Evolutionary conservation across 2,329 filamentous ascomycete species (phyloP).

Genomic region (Ophiognomonia clavigignenti-juglandacearum): DNA sequence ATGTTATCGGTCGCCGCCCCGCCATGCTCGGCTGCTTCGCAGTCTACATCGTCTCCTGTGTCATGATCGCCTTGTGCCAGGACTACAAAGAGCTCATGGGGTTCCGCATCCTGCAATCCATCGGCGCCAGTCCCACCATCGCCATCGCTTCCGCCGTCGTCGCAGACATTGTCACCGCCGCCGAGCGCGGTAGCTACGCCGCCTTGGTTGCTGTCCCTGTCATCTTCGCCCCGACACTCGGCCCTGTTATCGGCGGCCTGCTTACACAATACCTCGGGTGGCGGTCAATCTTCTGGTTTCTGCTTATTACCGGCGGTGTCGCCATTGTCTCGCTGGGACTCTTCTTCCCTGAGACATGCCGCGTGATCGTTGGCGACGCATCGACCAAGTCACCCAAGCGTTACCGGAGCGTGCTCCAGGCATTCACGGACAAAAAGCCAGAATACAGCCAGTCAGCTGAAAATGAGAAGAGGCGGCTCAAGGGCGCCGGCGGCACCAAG

Average conservation of each 20-base stretch:
- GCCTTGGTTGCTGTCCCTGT: slow-evolving; percentile 43
- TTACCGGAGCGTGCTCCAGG: slow-evolving; percentile 20
- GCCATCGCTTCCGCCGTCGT: slow-evolving; percentile 54
- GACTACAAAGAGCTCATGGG: slow-evolving; percentile 46
- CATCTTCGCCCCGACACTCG: slow-evolving; percentile 37
- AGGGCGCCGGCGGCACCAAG: slow-evolving; percentile 13
- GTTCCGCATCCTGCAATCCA: slow-evolving; percentile 51
- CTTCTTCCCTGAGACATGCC: slow-evolving; percentile 40
- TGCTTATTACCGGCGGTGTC: slow-evolving; percentile 37
- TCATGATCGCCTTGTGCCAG: slow-evolving; percentile 45
- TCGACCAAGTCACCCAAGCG: slow-evolving; percentile 27
- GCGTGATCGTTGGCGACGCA: slow-evolving; percentile 40
- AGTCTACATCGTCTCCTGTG: slow-evolving; percentile 48
- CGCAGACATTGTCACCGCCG: slow-evolving; percentile 57
- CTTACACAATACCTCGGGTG: slow-evolving; percentile 47
- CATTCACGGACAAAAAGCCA: slow-evolving; percentile 15
- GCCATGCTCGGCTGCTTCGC: slow-evolving; percentile 49
- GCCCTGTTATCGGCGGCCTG: slow-evolving; percentile 49
- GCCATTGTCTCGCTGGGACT: slow-evolving; percentile 34
- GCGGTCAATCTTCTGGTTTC: slow-evolving; percentile 52
- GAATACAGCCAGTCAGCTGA: not conserved
- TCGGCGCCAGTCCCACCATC: slow-evolving; percentile 54
- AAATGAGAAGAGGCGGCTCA: slow-evolving; percentile 1
- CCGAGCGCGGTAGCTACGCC: slow-evolving; percentile 57
- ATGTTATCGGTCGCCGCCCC: slow-evolving; percentile 47